phyloP scores from a whole-genome alignment of 208 protist species.

The Herpetomonas tarakana region DNA sequence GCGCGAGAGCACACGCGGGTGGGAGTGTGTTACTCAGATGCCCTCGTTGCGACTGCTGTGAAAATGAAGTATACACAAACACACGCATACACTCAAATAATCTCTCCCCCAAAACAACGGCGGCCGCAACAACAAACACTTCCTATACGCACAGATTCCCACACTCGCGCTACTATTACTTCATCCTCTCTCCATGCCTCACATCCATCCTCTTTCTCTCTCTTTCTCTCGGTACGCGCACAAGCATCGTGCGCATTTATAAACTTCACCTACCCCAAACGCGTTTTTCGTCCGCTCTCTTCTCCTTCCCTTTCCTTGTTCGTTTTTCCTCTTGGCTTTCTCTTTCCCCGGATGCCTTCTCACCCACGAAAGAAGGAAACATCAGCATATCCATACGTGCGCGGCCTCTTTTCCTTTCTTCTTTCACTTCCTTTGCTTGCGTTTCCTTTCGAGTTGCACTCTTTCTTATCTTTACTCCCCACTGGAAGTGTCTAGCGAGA shows the following conservation, averaged over 20 bases:
- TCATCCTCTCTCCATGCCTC: background rate
- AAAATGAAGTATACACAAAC: background rate
- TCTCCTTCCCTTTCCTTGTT: constrained; percentile 1
- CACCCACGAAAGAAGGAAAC: constrained; percentile 4
- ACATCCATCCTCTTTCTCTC: background rate
- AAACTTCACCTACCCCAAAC: no score
- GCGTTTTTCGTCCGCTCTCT: background rate
- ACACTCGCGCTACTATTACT: background rate
- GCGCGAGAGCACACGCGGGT: no score
- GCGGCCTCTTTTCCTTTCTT: background rate
- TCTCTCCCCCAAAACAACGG: background rate
- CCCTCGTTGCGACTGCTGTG: no score
- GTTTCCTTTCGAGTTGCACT: background rate
- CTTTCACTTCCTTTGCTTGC: background rate
- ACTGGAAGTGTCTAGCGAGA: background rate
- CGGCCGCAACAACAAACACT: background rate
- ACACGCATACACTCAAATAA: background rate
- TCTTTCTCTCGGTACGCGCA: no score
- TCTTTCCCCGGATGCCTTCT: constrained; percentile 6
- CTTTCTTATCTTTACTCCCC: no score
- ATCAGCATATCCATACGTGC: background rate
- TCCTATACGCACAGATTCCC: background rate
- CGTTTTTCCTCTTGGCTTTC: background rate
- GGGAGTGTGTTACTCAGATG: no score
- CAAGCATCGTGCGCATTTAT: no score